Conservation (phyloP, 1,284 basidiomycete species). For the Butyriboletus appendiculatus region DNA sequence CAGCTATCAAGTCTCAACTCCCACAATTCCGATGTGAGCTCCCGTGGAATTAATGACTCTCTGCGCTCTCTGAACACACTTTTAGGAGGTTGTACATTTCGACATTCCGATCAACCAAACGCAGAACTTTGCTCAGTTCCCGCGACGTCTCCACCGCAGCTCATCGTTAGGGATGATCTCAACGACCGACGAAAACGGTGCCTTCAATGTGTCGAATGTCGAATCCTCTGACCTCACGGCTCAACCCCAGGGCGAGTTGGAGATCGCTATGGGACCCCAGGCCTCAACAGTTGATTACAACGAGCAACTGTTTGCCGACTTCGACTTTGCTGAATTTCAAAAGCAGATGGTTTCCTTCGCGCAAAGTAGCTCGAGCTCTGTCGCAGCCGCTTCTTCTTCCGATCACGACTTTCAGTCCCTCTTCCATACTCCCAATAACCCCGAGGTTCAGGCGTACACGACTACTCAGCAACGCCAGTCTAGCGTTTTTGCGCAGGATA, state of each 20-base stretch:
- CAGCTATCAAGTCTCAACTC: not conserved
- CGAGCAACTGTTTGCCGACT: constrained; percentile 12
- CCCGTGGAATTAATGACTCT: not conserved
- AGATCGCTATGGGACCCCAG: constrained; percentile 30
- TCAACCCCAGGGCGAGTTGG: constrained; percentile 37
- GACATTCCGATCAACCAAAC: constrained; percentile 12
- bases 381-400: not conserved
- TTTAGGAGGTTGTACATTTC: constrained; percentile 15
- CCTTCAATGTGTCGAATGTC: constrained; percentile 38
- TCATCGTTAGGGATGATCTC: constrained; percentile 21
- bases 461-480: constrained; percentile 20
- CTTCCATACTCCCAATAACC: constrained; percentile 16
- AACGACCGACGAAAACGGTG: constrained; percentile 26
- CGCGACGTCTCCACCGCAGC: not conserved
- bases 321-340: constrained; percentile 11
- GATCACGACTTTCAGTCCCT: constrained; percentile 19
- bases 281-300: constrained; percentile 7
- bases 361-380: not conserved
- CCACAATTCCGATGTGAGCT: constrained; percentile 15
- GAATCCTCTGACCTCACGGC: constrained; percentile 30
- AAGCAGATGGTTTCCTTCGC: not conserved
- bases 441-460: constrained; percentile 12
- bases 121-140: constrained; percentile 1
- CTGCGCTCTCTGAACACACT: constrained; percentile 4
- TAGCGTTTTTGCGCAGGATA: constrained; percentile 27